Evolutionary conservation across 2,329 filamentous ascomycete species (phyloP).

Genomic region (Alternaria viburni): DNA sequence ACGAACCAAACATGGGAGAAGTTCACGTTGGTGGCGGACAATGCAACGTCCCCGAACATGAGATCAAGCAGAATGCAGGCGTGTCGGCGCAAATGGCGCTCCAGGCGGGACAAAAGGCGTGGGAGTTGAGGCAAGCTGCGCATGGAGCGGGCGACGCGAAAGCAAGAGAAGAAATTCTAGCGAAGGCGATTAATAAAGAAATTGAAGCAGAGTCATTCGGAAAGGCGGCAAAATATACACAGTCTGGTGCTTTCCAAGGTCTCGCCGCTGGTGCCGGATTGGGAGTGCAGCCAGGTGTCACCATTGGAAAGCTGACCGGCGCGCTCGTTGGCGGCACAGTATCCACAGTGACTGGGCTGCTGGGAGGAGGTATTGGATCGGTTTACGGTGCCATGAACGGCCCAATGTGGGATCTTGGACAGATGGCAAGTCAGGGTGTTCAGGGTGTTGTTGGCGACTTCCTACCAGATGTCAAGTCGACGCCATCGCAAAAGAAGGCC

Average conservation of each 20-base stretch:
- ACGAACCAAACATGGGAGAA: slow-evolving; percentile 9
- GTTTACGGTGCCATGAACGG: slow-evolving; percentile 47
- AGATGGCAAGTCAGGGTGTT: slow-evolving; percentile 47
- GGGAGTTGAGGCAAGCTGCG: slow-evolving; percentile 49
- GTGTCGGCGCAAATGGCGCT: slow-evolving; percentile 48
- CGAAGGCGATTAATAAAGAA: slow-evolving; percentile 50
- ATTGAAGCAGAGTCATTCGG: slow-evolving; percentile 52
- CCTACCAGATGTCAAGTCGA: slow-evolving; percentile 44
- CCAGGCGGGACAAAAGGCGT: slow-evolving; percentile 47
- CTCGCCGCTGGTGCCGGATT: slow-evolving; percentile 49
- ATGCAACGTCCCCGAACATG: slow-evolving; percentile 38
- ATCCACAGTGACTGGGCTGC: slow-evolving; percentile 41
- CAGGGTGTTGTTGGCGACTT: slow-evolving; percentile 40
- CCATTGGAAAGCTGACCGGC: slow-evolving; percentile 44
- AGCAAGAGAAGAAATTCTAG: slow-evolving; percentile 48
- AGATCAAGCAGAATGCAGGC: slow-evolving; percentile 49
- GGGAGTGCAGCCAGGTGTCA: slow-evolving; percentile 45
- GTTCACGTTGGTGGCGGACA: slow-evolving; percentile 14
- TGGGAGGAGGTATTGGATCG: slow-evolving; percentile 45
- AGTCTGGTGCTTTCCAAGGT: slow-evolving; percentile 49
- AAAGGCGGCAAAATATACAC: slow-evolving; percentile 50
- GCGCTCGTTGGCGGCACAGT: slow-evolving; percentile 44
- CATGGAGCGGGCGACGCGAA: slow-evolving; percentile 48
- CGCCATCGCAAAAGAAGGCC: slow-evolving; percentile 43
- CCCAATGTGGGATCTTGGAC: slow-evolving; percentile 44